Base-by-base conservation (phyloP, 257 asterid species). In the Solanum rostratum region DNA sequence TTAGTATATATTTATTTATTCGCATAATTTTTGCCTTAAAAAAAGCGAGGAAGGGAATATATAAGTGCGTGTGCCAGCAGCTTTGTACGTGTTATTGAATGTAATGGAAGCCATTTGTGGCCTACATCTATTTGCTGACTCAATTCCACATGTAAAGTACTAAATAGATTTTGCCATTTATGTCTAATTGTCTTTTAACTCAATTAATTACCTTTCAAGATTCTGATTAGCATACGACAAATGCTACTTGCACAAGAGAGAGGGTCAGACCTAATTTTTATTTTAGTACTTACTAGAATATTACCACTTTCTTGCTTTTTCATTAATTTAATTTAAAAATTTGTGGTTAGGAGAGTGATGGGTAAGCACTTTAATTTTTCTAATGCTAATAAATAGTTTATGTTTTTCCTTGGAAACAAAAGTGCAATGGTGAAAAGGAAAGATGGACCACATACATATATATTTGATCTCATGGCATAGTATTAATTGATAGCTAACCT, bases 121-220 rank as follows among this genome's bases (percentile, higher is more conserved):
- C 68, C 81, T 43, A 50, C 78, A 24, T 83, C 62, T 50, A 50
- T 69, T 74, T 74, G 93, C 90, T 91, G 94, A 90, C 87, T 89
- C 93, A 85, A 69, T 70, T 86, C 89, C 91, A 85, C 87, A 46
- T 66, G 60, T 39, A 27, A 24, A 53, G 46, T 39, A 6, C 6
- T 57, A 57, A 57, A 2, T 12, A 33, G 54, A 57, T 39, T 62
- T 62, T 27, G 24, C 83, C 80, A 80, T 69, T 80, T 57, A 70
- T 84, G 39, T 33, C 24, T 27, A 14, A n/a, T 79, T 65, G 63
- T 80, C 81, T 37, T 33, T 22, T 19, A 24, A n/a, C 7, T 53
- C 52, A 66, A 43, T 45, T 73, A 45, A 73, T 22, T 22, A 52
- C 79, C 30, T 46, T 16, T 9, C 19, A 22, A 85, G 24, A 41